A percentile compares a stretch with the other conserved stretches of the same genome.
Conservation (phyloP, 306 rosid species). For the Glycine tomentella region DNA sequence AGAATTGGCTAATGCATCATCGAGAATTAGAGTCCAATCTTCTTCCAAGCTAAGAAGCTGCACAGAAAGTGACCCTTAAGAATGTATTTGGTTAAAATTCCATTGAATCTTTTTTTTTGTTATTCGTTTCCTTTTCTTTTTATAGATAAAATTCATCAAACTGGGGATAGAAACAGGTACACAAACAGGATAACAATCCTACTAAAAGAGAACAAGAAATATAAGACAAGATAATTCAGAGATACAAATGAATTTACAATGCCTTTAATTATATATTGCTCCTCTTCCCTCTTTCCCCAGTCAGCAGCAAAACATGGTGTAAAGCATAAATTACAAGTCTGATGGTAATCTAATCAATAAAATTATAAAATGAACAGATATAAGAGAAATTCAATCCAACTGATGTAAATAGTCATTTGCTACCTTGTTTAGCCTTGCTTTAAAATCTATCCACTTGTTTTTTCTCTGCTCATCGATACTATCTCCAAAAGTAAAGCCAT, state of each 20-base stretch:
- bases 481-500: slow-evolving; percentile 92
- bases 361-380: background rate
- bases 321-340: background rate
- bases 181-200: slow-evolving; percentile 3
- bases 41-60: slow-evolving; percentile 87
- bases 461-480: slow-evolving; percentile 75
- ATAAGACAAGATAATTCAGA: background rate
- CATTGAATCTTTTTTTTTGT: background rate
- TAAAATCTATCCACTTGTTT: slow-evolving; percentile 82
- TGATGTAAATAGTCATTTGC: slow-evolving; percentile 6
- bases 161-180: background rate
- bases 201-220: background rate
- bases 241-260: background rate
- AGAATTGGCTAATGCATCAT: slow-evolving; percentile 93
- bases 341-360: slow-evolving; percentile 1
- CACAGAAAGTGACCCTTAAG: slow-evolving; percentile 28
- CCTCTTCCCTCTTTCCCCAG: background rate
- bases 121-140: too few relatives aligned
- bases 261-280: background rate
- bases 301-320: background rate
- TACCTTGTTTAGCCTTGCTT: slow-evolving; percentile 78
- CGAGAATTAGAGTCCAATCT: slow-evolving; percentile 89
- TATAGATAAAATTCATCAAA: background rate
- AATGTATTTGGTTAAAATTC: slow-evolving; percentile 17
- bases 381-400: slow-evolving; percentile 7